phyloP scores from a whole-genome alignment of 768 basidiomycete genomes.

The Auriscalpium vulgare region DNA sequence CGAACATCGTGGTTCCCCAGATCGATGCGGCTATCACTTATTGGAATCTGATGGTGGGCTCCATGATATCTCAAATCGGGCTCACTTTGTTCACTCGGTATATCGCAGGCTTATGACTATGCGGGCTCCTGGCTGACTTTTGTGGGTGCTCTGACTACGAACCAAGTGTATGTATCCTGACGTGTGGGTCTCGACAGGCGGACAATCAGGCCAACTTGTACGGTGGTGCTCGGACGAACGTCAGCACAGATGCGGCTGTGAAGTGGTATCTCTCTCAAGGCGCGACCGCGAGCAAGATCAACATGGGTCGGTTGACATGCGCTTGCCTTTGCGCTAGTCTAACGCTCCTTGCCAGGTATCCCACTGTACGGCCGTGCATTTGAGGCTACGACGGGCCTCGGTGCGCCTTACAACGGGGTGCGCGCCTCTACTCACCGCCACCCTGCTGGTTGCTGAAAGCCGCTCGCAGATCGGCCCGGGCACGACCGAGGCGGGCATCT shows the following conservation, averaged over 20 bases:
- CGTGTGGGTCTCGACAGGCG: conserved; percentile 19
- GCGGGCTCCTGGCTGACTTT: conserved; percentile 70
- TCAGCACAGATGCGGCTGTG: conserved; percentile 63
- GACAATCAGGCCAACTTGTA: conserved; percentile 64
- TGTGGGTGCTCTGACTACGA: conserved; percentile 17
- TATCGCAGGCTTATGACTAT: conserved; percentile 59
- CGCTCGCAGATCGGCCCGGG: conserved; percentile 55
- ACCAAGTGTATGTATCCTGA: background rate
- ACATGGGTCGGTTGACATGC: conserved; percentile 38
- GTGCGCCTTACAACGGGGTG: conserved; percentile 60
- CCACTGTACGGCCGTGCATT: conserved; percentile 79
- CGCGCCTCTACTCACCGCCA: conserved; percentile 12
- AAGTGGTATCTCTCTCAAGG: conserved; percentile 52
- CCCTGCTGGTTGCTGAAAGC: background rate
- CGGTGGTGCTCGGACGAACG: conserved; percentile 50
- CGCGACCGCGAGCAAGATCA: conserved; percentile 57
- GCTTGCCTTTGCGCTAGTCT: background rate
- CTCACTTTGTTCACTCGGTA: background rate
- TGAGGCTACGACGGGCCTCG: conserved; percentile 59
- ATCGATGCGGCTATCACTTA: conserved; percentile 62
- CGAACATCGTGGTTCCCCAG: conserved; percentile 46
- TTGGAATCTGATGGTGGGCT: conserved; percentile 74
- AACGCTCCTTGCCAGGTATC: conserved; percentile 35
- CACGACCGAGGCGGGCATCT: conserved; percentile 61
- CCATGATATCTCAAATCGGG: background rate